Base-by-base conservation (phyloP, 2,329 filamentous ascomycete genomes). In the Trichoderma sp. region DNA sequence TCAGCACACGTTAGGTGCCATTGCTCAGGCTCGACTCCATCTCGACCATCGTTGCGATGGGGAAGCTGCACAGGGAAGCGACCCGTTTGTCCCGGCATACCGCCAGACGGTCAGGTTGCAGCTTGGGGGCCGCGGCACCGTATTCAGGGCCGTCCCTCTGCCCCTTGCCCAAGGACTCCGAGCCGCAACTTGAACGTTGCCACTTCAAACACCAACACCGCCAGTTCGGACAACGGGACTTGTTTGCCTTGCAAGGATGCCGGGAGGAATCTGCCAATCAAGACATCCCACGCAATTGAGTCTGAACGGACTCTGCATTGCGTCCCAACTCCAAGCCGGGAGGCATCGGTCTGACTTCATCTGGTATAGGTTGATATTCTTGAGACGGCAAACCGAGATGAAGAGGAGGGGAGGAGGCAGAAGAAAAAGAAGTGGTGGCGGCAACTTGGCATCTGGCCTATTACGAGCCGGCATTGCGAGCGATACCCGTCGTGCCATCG, bases 181-280 rank as follows among this genome's bases (percentile, higher is more conserved):
- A 41, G 28, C n/a, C 39, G 56, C 56, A 48, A 48, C 48, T 34
- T 26, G 30, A 14, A 15, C n/a, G 45, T 26, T 34, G 9, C 5
- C 41, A 47, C 51, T 21, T 47, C 19, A 28, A 30, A 43, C 43
- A 21, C 30, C 51, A 64, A 52, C 54, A 64, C 62, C 54, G 54
- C 62, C 45, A 58, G 52, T 58, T 64, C 34, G 52, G 34, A 51
- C 51, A 10, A 45, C 44, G 10, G 41, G 41, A n/a, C 48, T 62
- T 45, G 56, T 47, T 30, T 39, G 44, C 51, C n/a, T 56, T 34
- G 47, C 55, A 59, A 39, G 54, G 55, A 44, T 58, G 39, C 30
- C 7, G 34, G 61, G 34, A 41, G 7, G 30, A 19, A 4, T 58
- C 62, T 65, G 64, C 64, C 64, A 65, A 65, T 65, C 57, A 65